Base-by-base conservation (phyloP, 352 stramenopile genomes). In the Pythium phragmitis region DNA sequence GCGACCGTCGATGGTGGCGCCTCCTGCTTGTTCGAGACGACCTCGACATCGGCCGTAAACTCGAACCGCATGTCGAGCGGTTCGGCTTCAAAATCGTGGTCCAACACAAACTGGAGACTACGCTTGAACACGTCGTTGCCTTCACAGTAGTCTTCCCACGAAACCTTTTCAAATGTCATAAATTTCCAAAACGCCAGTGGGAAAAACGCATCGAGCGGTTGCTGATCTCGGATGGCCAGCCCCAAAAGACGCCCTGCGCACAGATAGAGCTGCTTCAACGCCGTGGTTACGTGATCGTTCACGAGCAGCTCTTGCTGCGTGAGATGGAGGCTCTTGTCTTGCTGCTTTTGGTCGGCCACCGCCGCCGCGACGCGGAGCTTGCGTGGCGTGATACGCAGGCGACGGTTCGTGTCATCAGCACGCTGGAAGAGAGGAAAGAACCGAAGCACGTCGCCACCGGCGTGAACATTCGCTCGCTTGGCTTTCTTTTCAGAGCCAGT, bases 141-240 rank as follows among this genome's bases (percentile, higher is more conserved):
- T 26, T 69, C 77, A 43, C 79, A 89, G 23, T 87, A 90, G 8
- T 83, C 79, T 57, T 87, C 63, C 82, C 82, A 91, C 9, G 67
- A 62, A 48, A 89, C 59, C 0, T 63, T 60, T 23, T 89, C 71
- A 47, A 69, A 49, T 19, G 74, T 42, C 62, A 91, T 75, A 42
- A 90, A 87, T 46, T 88, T 85, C 85, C 85, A 93, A 42, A 91
- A 84, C 4, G 75, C 77, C 4, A 88, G 37, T 6, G 80, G 74
- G 60, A 91, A 88, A 39, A 79, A 70, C 4, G 74, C 73, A 55
- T 76, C 70, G 30, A 93, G 65, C 17, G 80, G 77, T 30, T 90
- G 80, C 49, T 91, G 79, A 37, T 91, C 81, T 36, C 85, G 82
- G 65, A 93, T 85, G 13, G 80, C 77, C 30, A 93, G 64, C 0